Base-by-base conservation (phyloP, 371 early-diverging fungal genomes). In the Mucor velutinosus region DNA sequence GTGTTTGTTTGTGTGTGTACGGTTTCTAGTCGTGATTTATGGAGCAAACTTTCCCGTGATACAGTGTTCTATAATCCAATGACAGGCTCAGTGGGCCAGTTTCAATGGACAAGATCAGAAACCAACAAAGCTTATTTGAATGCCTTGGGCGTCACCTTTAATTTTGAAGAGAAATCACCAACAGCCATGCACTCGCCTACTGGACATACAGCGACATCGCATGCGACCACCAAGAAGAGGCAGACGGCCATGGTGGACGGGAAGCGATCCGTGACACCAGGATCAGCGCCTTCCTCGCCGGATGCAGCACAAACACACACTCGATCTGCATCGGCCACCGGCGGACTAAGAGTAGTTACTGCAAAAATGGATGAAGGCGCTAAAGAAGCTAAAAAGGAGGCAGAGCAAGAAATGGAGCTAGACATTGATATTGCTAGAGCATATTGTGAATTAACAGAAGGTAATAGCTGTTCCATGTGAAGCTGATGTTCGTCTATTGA, bases 31-130 rank as follows among this genome's bases (percentile, higher is more conserved):
- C 65, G 62, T 39, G 79, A 80, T 53, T 71, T 84, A 14, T 84
- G 84, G 84, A 74, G 70, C 7, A 81, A 80, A 33, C 69, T 84
- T 6, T 84, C 84, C 10, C 67, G 76, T 15, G 82, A 84, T 51
- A 78, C 84, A n/a, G 80, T 80, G 10, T 84, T 84, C 53, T 81
- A 80, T 56, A 84, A 84, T 62, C 75, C 84, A 33, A 67, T 80
- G 41, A 84, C 84, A 29, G 84, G 84, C 4, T 69, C 80, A 5
- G 74, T 84, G 17, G 84, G 84, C 5, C 80, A 81, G 25, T 84
- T 84, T 57, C 84, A 81, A 41, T 84, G 84, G 84, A 81, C 79
- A 49, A 74, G 82, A 39, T 84, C 84, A n/a, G 80, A 84, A 53
- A 76, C 79, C n/a, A 81, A 81, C 56, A 73, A 75, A 49, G 73